phyloP scores from a whole-genome alignment of 345 rosid species.

The Leavenworthia alabamica region DNA sequence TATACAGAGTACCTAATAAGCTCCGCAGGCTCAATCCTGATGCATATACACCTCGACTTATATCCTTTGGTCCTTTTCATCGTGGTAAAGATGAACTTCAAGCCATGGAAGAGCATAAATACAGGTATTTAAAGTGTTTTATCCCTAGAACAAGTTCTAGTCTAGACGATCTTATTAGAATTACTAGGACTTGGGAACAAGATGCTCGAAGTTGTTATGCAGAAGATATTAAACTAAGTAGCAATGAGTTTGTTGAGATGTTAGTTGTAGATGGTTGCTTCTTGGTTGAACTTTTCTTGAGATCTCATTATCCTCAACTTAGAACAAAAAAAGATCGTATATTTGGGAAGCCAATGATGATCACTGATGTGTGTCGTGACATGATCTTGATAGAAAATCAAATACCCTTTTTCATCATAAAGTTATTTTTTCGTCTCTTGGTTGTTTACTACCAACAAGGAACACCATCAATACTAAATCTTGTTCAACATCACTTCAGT shows the following conservation, averaged over 20 bases:
- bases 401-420: conserved; percentile 11
- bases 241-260: conserved; percentile 29
- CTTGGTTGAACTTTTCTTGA: conserved; percentile 30
- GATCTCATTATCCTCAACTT: conserved; percentile 6
- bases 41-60: conserved; percentile 19
- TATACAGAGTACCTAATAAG: conserved; percentile 26
- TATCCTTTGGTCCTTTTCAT: conserved; percentile 27
- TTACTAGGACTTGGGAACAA: conserved; percentile 23
- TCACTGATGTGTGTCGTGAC: conserved; percentile 20
- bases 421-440: neutral
- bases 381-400: conserved; percentile 21
- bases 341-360: conserved; percentile 31
- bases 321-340: conserved; percentile 20
- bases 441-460: conserved; percentile 10
- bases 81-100: conserved; percentile 8
- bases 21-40: conserved; percentile 17
- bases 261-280: conserved; percentile 33
- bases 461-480: conserved; percentile 23
- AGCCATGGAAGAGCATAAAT: conserved; percentile 29
- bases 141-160: conserved; percentile 5
- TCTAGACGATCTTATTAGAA: conserved; percentile 13
- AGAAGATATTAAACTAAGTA: conserved; percentile 7
- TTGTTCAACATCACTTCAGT: conserved; percentile 14
- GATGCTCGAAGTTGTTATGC: conserved; percentile 29
- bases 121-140: conserved; percentile 28